Evolutionary conservation across 345 rosid species (phyloP).

Genomic region (Brassica rapa): DNA sequence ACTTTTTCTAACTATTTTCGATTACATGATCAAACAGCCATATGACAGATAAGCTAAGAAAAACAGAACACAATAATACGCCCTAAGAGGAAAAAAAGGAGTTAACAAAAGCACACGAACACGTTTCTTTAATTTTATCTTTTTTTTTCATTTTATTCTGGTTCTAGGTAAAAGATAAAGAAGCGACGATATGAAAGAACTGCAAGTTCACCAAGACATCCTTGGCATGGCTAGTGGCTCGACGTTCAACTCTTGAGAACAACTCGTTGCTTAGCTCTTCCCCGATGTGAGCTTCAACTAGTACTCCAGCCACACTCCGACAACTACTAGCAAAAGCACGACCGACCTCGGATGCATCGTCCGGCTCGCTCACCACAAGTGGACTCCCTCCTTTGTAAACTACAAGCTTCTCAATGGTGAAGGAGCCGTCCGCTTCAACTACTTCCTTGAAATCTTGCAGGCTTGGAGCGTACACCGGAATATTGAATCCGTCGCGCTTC

Average conservation of each 20-base stretch:
- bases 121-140: background rate
- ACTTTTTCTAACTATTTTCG: slow-evolving; percentile 20
- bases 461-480: slow-evolving; percentile 93
- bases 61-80: background rate
- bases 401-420: slow-evolving; percentile 67
- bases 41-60: background rate
- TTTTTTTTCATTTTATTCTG: background rate
- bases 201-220: slow-evolving; percentile 78
- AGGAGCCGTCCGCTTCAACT: slow-evolving; percentile 78
- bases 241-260: slow-evolving; percentile 61
- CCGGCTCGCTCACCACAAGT: slow-evolving; percentile 74
- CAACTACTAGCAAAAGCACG: slow-evolving; percentile 74
- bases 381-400: slow-evolving; percentile 96
- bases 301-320: slow-evolving; percentile 83
- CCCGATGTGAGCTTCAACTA: slow-evolving; percentile 92
- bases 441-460: slow-evolving; percentile 82
- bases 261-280: slow-evolving; percentile 72
- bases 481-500: slow-evolving; percentile 82
- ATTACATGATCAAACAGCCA: slow-evolving; percentile 24
- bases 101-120: slow-evolving; percentile 22
- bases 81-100: background rate
- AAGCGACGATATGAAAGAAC: slow-evolving; percentile 84
- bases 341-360: slow-evolving; percentile 66
- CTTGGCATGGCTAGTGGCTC: slow-evolving; percentile 65
- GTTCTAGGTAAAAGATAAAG: slow-evolving; percentile 57